Evolutionary conservation across 805 yeast species (phyloP).

Genomic region (Starmerella ratchasimensis): DNA sequence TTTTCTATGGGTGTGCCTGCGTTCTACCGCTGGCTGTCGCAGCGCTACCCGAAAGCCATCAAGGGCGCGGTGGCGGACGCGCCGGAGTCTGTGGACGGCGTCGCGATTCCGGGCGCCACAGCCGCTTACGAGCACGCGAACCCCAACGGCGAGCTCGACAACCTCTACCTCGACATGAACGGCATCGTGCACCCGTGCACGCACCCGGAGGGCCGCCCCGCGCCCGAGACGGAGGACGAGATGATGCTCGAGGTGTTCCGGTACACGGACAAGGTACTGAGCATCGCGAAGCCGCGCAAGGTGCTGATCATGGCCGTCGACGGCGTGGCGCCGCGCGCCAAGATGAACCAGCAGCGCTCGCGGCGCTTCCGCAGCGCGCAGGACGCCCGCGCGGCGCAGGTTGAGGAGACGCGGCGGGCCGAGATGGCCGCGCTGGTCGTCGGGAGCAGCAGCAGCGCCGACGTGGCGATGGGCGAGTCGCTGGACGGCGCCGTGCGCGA

Average conservation of each 20-base stretch:
- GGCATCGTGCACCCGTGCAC: constrained; percentile 99
- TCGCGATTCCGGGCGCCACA: constrained; percentile 39
- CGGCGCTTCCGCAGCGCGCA: constrained; percentile 85
- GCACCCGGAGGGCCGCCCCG: constrained; percentile 91
- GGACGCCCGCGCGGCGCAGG: constrained; percentile 67
- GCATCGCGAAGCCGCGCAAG: constrained; percentile 91
- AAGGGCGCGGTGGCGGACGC: constrained; percentile 72
- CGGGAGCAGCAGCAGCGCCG: too few species aligned
- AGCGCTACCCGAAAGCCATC: constrained; percentile 86
- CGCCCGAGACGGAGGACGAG: constrained; percentile 93
- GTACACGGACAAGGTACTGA: constrained; percentile 80
- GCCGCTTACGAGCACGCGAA: constrained; percentile 55
- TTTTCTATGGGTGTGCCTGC: constrained; percentile 89
- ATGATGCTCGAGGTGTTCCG: constrained; percentile 89
- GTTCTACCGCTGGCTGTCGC: constrained; percentile 87
- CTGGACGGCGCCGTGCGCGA: constrained; percentile 65
- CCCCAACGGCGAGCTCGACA: constrained; percentile 92
- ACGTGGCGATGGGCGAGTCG: constrained; percentile 48
- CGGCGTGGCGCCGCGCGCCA: constrained; percentile 98
- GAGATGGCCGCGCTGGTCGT: constrained; percentile 38
- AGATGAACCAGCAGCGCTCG: constrained; percentile 93
- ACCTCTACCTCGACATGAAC: constrained; percentile 90
- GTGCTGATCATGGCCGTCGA: constrained; percentile 91
- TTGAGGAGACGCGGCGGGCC: constrained; percentile 31
- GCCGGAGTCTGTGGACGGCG: constrained; percentile 41